These are phyloP conservation scores for Olyra latifolia DNA, from an alignment of 176 grass and related monocot species.

Conservation along the genomic window DNA sequence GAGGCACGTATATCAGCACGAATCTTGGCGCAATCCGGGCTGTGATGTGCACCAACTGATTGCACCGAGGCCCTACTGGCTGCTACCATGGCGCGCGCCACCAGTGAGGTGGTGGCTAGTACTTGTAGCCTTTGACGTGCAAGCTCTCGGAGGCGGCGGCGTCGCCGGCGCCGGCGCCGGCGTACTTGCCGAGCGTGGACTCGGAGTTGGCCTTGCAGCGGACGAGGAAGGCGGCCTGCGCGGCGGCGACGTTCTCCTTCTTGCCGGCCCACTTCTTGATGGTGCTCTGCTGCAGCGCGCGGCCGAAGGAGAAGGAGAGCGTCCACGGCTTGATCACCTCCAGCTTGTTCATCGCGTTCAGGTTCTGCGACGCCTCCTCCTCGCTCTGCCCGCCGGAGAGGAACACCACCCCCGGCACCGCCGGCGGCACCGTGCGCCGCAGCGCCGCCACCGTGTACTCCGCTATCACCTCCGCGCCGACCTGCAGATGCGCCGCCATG, in stretches of 20 bases:
- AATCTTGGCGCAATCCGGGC: background rate
- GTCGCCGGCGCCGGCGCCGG: constrained; percentile 43
- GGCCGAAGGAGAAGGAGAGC: constrained; percentile 88
- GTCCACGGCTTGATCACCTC: constrained; percentile 87
- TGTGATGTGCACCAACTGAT: background rate
- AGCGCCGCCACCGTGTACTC: constrained; percentile 84
- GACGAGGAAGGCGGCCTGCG: constrained; percentile 67
- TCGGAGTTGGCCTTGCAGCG: constrained; percentile 93
- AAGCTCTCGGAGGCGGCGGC: constrained; percentile 86
- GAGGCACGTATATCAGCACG: constrained; percentile 27
- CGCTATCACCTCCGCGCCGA: constrained; percentile 62
- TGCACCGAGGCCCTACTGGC: background rate
- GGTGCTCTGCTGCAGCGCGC: constrained; percentile 90
- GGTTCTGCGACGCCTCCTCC: constrained; percentile 80
- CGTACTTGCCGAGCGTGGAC: constrained; percentile 75
- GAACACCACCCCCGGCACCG: constrained; percentile 86
- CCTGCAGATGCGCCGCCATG: constrained; percentile 31
- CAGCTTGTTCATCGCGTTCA: constrained; percentile 92
- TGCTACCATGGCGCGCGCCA: background rate
- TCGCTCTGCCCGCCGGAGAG: constrained; percentile 94
- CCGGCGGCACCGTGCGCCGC: constrained; percentile 80
- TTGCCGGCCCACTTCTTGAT: constrained; percentile 96
- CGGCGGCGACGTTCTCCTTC: constrained; percentile 70
- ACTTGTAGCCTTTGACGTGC: constrained; percentile 84
- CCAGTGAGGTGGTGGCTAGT: constrained; percentile 19